These are phyloP conservation scores for Alternaria conjuncta DNA, from an alignment of 2,329 filamentous ascomycete genomes.

Conservation along the genomic window DNA sequence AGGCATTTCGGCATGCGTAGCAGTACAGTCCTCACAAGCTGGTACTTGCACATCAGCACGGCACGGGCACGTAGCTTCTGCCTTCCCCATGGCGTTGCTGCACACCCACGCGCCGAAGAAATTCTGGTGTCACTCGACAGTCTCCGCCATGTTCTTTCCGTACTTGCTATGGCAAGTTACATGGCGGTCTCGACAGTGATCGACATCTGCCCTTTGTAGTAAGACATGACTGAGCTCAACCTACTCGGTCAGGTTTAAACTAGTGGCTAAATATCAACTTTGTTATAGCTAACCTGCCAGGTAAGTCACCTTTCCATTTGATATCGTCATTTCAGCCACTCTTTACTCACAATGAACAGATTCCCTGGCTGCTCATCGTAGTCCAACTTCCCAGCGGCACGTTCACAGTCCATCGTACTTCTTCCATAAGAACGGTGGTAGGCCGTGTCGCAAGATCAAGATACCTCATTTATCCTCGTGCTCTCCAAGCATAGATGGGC, in stretches of 20 bases:
- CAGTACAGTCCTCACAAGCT: background rate
- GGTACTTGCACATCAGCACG: background rate
- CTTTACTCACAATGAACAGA: background rate
- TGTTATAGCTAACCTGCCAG: background rate
- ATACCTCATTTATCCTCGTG: background rate
- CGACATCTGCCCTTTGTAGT: background rate
- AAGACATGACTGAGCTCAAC: background rate
- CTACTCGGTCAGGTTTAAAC: background rate
- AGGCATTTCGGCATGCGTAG: background rate
- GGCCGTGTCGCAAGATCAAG: conserved; percentile 1
- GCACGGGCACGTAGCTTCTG: background rate
- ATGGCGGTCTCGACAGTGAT: background rate
- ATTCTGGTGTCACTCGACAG: background rate
- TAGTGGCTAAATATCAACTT: background rate
- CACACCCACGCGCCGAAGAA: background rate
- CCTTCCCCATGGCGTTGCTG: background rate
- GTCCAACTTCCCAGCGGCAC: background rate
- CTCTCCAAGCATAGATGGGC: background rate
- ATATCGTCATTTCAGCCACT: accelerated
- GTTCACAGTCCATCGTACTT: background rate
- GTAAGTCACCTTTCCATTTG: background rate
- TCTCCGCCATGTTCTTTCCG: background rate
- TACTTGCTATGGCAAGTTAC: background rate
- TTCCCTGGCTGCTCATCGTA: background rate
- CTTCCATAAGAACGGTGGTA: background rate